Conservation (phyloP, 495 filamentous ascomycete species). For the Aspergillus nanangensis region DNA sequence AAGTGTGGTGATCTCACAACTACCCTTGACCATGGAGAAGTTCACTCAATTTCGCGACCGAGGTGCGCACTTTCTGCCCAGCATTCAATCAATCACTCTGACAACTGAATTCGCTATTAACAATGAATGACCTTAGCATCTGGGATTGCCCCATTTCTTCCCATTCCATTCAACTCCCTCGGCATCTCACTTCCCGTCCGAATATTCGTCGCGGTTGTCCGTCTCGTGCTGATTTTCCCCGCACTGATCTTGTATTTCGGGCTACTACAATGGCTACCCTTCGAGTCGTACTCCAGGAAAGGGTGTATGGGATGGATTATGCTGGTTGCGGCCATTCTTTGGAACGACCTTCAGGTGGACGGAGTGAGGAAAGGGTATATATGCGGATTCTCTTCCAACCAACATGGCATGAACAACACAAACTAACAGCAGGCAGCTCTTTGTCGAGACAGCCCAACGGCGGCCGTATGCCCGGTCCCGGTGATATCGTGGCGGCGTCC, state of each 20-base stretch:
- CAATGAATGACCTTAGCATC: conserved; percentile 58
- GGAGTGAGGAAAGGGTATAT: conserved; percentile 79
- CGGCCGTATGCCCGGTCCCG: conserved; percentile 67
- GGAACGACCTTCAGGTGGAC: conserved; percentile 95
- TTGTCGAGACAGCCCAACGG: conserved; percentile 54
- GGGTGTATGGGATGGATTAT: conserved; percentile 82
- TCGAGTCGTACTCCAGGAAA: conserved; percentile 76
- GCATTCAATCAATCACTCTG: conserved; percentile 1
- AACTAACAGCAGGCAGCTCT: conserved; percentile 33
- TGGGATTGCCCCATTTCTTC: conserved; percentile 93
- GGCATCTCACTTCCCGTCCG: conserved; percentile 57
- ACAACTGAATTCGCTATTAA: not conserved
- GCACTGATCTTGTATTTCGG: conserved; percentile 68
- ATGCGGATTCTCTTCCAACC: conserved; percentile 11
- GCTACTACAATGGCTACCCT: conserved; percentile 78
- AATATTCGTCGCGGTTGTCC: conserved; percentile 71
- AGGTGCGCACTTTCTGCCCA: conserved; percentile 48
- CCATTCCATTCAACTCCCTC: conserved; percentile 59
- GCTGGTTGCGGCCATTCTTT: conserved; percentile 87
- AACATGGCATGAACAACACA: not conserved
- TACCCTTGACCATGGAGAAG: conserved; percentile 71
- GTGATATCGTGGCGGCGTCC: conserved; percentile 79
- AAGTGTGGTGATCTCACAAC: not conserved
- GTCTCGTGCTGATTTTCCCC: conserved; percentile 72
- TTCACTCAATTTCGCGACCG: conserved; percentile 94